Conservation (phyloP, 306 rosid species). For the Betula pendula region DNA sequence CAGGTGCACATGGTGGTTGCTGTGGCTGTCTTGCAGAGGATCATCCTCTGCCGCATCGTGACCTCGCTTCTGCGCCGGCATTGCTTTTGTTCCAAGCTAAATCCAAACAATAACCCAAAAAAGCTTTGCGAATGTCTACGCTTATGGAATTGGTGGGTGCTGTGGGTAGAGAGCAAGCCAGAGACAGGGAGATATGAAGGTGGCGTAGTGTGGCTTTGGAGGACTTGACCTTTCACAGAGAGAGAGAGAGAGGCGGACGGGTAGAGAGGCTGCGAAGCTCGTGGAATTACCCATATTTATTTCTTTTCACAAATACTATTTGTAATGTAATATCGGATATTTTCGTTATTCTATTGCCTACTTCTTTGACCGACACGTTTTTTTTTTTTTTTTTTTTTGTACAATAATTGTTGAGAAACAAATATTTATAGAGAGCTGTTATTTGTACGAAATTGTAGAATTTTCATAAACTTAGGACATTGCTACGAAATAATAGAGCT, state of each 20-base stretch:
- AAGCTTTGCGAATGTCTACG: not conserved
- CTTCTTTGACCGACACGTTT: slow-evolving; percentile 19
- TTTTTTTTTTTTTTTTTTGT: not conserved
- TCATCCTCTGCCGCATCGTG: slow-evolving; percentile 41
- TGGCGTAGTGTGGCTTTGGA: slow-evolving; percentile 26
- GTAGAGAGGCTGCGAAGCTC: slow-evolving; percentile 29
- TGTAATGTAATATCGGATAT: too few species aligned
- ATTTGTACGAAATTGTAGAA: too few species aligned
- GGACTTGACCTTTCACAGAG: not conserved
- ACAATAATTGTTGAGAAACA: too few species aligned
- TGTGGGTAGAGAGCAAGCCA: not conserved
- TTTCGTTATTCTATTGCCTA: too few species aligned
- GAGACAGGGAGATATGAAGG: slow-evolving; percentile 9
- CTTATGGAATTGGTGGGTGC: not conserved
- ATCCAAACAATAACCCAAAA: not conserved
- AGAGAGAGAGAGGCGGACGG: slow-evolving; percentile 34
- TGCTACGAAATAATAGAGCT: too few species aligned
- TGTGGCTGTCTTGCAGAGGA: slow-evolving; percentile 29
- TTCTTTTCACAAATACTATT: not conserved
- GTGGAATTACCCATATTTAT: slow-evolving; percentile 25
- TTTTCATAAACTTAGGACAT: too few species aligned
- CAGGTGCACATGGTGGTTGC: slow-evolving; percentile 29
- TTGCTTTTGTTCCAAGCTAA: slow-evolving; percentile 39
- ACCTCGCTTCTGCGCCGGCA: slow-evolving; percentile 70
- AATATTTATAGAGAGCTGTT: too few species aligned